Evolutionary conservation across 2,329 filamentous ascomycete genomes (phyloP), one percentile per base, ranked within the genome.

Genomic region (Pyrenophora seminiperda): DNA sequence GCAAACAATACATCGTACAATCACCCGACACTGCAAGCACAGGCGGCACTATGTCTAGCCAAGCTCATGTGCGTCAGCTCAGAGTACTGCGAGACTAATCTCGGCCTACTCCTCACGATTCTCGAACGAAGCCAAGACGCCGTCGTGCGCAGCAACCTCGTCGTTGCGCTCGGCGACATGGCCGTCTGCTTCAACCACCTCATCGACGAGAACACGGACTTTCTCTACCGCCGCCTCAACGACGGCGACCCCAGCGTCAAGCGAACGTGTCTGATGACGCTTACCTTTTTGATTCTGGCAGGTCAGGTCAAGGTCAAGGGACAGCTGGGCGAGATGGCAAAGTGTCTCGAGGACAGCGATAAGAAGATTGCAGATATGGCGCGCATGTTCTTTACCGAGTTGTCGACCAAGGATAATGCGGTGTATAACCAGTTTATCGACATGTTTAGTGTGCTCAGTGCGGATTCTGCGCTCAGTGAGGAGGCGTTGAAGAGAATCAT

Each of bases 361-460:
- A 91, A 92, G 75, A 85, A 90, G 54, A 96, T 97, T 56, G 90
- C 92, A 0, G 94, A 99, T 68, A 82, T 99, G 67, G 90, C 91
- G 11, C 83, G 91, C 51, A 97, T 97, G 93, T 99, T 99, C 83
- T 99, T 99, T 75, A 93, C 91, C 0, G 94, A 99, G 75, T 82
- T 99, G 47, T 91, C 92, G 54, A 96, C 91, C 62, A 99, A 99
- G 78, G 94, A 99, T 72, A 99, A 99, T 68, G 94, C 94, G 2
- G 91, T 99, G 2, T 99, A 99, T 75, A 99, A 99, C 72, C 93
- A 99, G 76, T 99, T 99, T 75, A 91, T 99, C 20, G 94, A 99
- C 71, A 97, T 99, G 90, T 99, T 99, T 75, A 93, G 89, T 68
- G 77, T 97, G 58, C 79, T 99, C 38, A 94, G 90, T 50, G 89